Percentiles rank a stretch among this genome's conserved stretches.
phyloP scores from a whole-genome alignment of 257 asterid species.

The Mentha longifolia region DNA sequence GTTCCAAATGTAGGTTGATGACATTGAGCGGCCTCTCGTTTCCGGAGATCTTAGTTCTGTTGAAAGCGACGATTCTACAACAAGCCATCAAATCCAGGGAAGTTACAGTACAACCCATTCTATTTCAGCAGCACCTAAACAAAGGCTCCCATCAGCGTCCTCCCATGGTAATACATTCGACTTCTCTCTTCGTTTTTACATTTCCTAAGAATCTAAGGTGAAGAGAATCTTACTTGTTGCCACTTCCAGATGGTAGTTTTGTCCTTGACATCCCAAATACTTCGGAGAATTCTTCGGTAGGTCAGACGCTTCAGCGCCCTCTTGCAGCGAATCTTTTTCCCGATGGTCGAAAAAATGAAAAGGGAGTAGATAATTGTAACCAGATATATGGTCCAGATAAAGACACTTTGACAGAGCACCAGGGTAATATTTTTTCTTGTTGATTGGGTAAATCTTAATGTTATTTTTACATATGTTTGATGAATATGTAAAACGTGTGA shows the following conservation, averaged over 20 bases:
- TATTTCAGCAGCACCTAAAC: slow-evolving; percentile 53
- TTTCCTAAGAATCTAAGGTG: slow-evolving; percentile 19
- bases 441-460: slow-evolving; percentile 29
- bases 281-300: slow-evolving; percentile 55
- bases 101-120: slow-evolving; percentile 48
- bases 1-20: slow-evolving; percentile 65
- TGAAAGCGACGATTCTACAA: slow-evolving; percentile 55
- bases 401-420: slow-evolving; percentile 40
- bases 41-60: slow-evolving; percentile 56
- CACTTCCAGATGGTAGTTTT: slow-evolving; percentile 79
- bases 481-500: slow-evolving; percentile 59
- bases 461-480: slow-evolving; percentile 32
- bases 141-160: slow-evolving; percentile 50
- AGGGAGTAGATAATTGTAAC: slow-evolving; percentile 38
- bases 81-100: slow-evolving; percentile 48
- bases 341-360: slow-evolving; percentile 38
- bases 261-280: slow-evolving; percentile 79
- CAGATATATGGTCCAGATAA: slow-evolving; percentile 38
- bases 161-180: slow-evolving; percentile 61
- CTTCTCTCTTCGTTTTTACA: slow-evolving; percentile 17
- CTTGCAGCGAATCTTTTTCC: slow-evolving; percentile 36
- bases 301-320: slow-evolving; percentile 49
- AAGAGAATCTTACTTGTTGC: slow-evolving; percentile 34
- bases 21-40: slow-evolving; percentile 84
- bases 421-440: slow-evolving; percentile 62